Percentiles rank a stretch among this genome's conserved stretches.
Conservation (phyloP, 2,329 filamentous ascomycete genomes). For the Hypocreales sp. region DNA sequence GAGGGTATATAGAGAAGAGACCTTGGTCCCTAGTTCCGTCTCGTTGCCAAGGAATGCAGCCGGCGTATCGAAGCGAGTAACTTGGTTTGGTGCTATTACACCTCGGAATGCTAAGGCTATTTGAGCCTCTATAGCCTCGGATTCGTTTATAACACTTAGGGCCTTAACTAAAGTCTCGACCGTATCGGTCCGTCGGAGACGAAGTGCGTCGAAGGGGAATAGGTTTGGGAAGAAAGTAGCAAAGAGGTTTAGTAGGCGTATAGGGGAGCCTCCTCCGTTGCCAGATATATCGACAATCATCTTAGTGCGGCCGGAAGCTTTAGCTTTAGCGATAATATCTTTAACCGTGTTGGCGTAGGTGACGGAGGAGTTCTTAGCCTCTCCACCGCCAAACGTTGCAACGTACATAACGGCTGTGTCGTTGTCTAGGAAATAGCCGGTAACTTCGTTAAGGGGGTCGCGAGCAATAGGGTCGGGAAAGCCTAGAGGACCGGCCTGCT, state of each 20-base stretch:
- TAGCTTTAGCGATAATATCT: slow-evolving; percentile 11
- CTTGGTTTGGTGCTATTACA: too few relatives aligned
- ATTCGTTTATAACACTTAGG: not conserved
- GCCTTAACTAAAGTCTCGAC: slow-evolving; percentile 1
- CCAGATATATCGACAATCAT: slow-evolving; percentile 47
- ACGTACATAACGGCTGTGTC: slow-evolving; percentile 13
- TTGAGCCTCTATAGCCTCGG: not conserved
- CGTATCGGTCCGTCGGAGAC: slow-evolving; percentile 2
- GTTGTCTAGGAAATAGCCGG: slow-evolving; percentile 13
- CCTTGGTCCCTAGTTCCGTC: not conserved
- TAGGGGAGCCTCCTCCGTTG: slow-evolving; percentile 41
- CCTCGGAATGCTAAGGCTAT: too few relatives aligned
- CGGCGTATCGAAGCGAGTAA: not conserved
- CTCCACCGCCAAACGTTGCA: slow-evolving; percentile 6
- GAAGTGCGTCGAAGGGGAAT: slow-evolving; percentile 1
- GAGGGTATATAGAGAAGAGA: slow-evolving; percentile 4
- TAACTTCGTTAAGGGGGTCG: slow-evolving; percentile 8
- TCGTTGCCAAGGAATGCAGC: not conserved
- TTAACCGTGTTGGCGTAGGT: slow-evolving; percentile 19
- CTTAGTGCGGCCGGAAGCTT: slow-evolving; percentile 15
- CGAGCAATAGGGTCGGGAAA: slow-evolving; percentile 11
- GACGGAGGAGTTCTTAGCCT: slow-evolving; percentile 1
- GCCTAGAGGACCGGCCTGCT: slow-evolving; percentile 5
- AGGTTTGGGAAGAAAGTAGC: slow-evolving; percentile 17
- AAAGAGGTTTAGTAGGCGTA: slow-evolving; percentile 32